Conservation (phyloP, 23 red algal species). For the Cyanidiococcus yangmingshanensis region DNA sequence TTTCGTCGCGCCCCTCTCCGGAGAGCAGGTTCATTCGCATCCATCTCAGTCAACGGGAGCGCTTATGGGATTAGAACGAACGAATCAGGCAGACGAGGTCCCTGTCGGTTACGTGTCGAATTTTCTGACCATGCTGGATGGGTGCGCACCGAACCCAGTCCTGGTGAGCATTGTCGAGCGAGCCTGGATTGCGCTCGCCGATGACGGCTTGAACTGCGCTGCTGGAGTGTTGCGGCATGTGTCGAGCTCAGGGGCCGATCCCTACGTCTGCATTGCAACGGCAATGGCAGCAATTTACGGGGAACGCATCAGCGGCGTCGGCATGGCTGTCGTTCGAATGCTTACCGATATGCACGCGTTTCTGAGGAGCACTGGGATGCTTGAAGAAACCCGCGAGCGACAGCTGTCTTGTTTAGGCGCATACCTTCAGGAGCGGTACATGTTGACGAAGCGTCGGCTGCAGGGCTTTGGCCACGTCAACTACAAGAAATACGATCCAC, state of each 20-base stretch:
- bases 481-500: slow-evolving; percentile 33
- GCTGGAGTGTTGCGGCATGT: slow-evolving; percentile 29
- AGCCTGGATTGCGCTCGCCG: slow-evolving; percentile 28
- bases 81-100: neutral
- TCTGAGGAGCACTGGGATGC: neutral
- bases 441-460: slow-evolving; percentile 6
- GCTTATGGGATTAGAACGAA: neutral
- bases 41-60: neutral
- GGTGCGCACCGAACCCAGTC: slow-evolving; percentile 14
- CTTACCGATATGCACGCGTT: slow-evolving; percentile 7
- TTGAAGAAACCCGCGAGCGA: neutral
- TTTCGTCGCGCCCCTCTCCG: slow-evolving; percentile 18
- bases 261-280: slow-evolving; percentile 20
- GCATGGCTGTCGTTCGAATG: slow-evolving; percentile 21
- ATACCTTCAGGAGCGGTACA: slow-evolving; percentile 19
- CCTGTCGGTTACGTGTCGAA: slow-evolving; percentile 17
- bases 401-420: slow-evolving; percentile 4
- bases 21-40: neutral
- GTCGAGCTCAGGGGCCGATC: slow-evolving; percentile 19
- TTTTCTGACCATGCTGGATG: slow-evolving; percentile 26
- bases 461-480: slow-evolving; percentile 34
- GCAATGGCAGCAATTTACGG: slow-evolving; percentile 29
- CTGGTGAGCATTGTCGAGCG: slow-evolving; percentile 21
- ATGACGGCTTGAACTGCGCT: slow-evolving; percentile 39
- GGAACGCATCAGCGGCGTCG: slow-evolving; percentile 25